A percentile compares a stretch with the other conserved stretches of the same genome.
These are phyloP conservation scores for Elsinoe arachidis DNA, from an alignment of 2,329 filamentous ascomycete species.

Conservation along the genomic window DNA sequence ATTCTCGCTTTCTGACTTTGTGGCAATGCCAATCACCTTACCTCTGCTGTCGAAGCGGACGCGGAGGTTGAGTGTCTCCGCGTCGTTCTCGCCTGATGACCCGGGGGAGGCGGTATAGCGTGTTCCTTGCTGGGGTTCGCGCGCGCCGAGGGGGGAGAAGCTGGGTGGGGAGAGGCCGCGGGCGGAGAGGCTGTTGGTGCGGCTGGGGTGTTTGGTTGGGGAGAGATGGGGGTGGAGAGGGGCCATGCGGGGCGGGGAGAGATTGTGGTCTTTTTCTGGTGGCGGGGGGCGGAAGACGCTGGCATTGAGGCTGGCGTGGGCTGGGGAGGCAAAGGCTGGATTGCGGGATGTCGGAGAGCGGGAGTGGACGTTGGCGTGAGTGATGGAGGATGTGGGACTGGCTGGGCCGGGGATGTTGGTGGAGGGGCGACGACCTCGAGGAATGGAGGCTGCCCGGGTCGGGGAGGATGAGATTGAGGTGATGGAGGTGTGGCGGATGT, in stretches of 20 bases:
- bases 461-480: slow-evolving; percentile 12
- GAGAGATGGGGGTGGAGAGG: not conserved
- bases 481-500: slow-evolving; percentile 14
- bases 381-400: not conserved
- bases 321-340: not conserved
- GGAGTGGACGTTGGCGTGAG: not conserved
- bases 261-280: slow-evolving; percentile 21
- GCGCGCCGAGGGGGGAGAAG: not conserved
- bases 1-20: not conserved
- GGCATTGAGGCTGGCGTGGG: not conserved
- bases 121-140: not conserved
- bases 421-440: slow-evolving; percentile 7
- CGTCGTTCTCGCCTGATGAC: slow-evolving; percentile 1
- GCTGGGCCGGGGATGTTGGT: not conserved
- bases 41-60: slow-evolving; percentile 8
- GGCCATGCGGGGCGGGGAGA: slow-evolving; percentile 6
- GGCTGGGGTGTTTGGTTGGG: not conserved
- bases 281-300: slow-evolving; percentile 27
- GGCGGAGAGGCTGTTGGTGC: not conserved
- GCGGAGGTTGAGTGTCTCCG: slow-evolving; percentile 8
- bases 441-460: not conserved
- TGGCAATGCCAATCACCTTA: not conserved
- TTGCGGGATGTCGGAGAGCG: not conserved
- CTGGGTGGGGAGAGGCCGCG: not conserved
- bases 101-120: not conserved